Evolutionary conservation across 2,329 filamentous ascomycete genomes (phyloP).

Genomic region (Arthroderma sp.): DNA sequence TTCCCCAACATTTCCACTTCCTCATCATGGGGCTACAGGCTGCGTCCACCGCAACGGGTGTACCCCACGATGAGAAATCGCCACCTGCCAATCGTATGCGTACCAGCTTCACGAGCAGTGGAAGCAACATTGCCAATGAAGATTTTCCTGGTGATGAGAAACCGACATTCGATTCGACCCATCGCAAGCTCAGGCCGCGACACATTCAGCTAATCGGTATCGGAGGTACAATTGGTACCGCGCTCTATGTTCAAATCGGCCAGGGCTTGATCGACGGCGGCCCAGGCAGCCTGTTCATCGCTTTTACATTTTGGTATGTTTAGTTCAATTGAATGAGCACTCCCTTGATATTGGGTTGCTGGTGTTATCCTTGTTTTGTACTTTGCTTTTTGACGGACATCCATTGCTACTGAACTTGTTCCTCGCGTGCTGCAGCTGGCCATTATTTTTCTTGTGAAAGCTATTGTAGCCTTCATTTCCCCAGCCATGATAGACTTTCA

Average conservation of each 20-base stretch:
- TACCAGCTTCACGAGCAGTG: no score
- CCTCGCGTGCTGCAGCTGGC: neutral
- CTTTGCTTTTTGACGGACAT: neutral
- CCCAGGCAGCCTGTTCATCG: constrained; percentile 31
- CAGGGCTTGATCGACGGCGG: constrained; percentile 28
- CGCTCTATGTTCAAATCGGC: constrained; percentile 32
- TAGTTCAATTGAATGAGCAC: neutral
- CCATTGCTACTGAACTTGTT: neutral
- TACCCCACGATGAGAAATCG: no score
- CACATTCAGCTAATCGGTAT: constrained; percentile 37
- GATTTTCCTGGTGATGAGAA: constrained; percentile 4
- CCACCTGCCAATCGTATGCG: no score
- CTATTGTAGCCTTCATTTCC: no score
- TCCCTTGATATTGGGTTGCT: constrained; percentile 1
- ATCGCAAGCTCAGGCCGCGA: constrained; percentile 30
- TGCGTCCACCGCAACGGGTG: no score
- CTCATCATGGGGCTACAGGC: no score
- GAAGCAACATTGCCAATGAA: no score
- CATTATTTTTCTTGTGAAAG: neutral
- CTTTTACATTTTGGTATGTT: constrained; percentile 34
- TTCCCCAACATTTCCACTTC: no score
- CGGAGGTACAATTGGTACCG: constrained; percentile 33
- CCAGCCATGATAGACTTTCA: no score
- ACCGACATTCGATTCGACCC: constrained; percentile 21
- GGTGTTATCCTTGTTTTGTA: constrained; percentile 3